Evolutionary conservation across 2,329 filamentous ascomycete genomes (phyloP), one percentile per base, ranked within the genome.

Genomic region (Keithomyces neogunnii): DNA sequence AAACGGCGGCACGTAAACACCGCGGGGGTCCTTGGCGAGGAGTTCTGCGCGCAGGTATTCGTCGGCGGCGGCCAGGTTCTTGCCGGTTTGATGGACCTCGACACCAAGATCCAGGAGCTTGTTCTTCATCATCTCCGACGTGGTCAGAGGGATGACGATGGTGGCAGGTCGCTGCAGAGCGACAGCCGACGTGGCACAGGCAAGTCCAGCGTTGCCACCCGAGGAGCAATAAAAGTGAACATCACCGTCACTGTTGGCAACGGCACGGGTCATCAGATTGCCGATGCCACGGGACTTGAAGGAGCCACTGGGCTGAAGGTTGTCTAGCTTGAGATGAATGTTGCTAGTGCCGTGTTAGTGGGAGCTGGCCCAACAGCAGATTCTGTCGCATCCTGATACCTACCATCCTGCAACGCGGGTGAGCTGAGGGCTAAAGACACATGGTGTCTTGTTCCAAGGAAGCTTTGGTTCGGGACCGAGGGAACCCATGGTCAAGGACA

Each of bases 201-300:
- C 89, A 3, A 95, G 80, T 1, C 89, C 89, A 2, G 89, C 89
- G 63, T 95, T 95, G 52, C 89, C 89, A 53, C 88, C 89, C 2
- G 82, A 88, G 10, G 85, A 86, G 62, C 80, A 86, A 72, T 88
- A 93, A 76, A 93, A 92, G 71, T 88, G 86, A 2, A 75, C 69
- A 5, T 65, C 57, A 28, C 63, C 60, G 2, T 60, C 60, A 51
- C 60, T 55, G 4, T 57, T 53, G 55, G 70, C 59, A 56, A 67
- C 62, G 51, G 68, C 66, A 49, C 62, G 62, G 51, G 72, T 69
- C 63, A 89, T 84, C 63, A 87, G 77, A 66, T 87, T 80, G 47
- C 88, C 87, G 55, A 92, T 81, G 32, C 86, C 88, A 57, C 82
- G 78, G 45, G 87, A 91, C 68, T 95, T 93, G 81, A 95, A 95